Evolutionary conservation across 2,329 filamentous ascomycete genomes (phyloP).

Genomic region (Alternaria gansuensis): DNA sequence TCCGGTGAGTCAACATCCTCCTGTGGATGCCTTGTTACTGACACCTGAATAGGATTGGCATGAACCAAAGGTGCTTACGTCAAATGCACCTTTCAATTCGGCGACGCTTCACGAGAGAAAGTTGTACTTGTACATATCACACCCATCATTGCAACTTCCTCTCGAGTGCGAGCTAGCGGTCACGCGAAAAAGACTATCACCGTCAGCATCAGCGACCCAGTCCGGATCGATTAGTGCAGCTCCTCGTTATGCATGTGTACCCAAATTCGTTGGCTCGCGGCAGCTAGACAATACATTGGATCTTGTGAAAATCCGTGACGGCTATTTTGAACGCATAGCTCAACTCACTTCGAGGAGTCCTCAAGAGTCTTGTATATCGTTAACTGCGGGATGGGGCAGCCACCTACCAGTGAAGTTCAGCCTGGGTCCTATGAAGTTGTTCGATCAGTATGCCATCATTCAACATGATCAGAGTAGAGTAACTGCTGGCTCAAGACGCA

Average conservation of each 20-base stretch:
- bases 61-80: conserved; percentile 39
- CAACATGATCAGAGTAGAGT: conserved; percentile 37
- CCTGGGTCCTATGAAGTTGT: conserved; percentile 43
- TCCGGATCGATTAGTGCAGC: conserved; percentile 31
- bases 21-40: neutral
- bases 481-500: conserved; percentile 49
- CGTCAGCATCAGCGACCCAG: conserved; percentile 41
- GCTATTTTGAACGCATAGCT: conserved; percentile 44
- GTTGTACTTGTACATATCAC: conserved; percentile 51
- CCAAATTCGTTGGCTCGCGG: conserved; percentile 40
- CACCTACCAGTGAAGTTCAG: conserved; percentile 44
- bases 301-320: conserved; percentile 45
- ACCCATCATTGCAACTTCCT: conserved; percentile 44
- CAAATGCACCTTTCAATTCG: conserved; percentile 50
- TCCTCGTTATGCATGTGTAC: conserved; percentile 49
- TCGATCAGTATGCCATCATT: conserved; percentile 46
- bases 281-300: conserved; percentile 41
- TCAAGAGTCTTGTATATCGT: conserved; percentile 36
- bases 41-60: conserved; percentile 18
- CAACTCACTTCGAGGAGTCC: conserved; percentile 37
- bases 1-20: conserved; percentile 27
- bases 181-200: conserved; percentile 47
- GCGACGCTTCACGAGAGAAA: conserved; percentile 50
- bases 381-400: conserved; percentile 51
- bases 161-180: conserved; percentile 52